These are phyloP conservation scores for Przewalskia tangutica DNA, from an alignment of 257 asterid genomes.

Conservation along the genomic window DNA sequence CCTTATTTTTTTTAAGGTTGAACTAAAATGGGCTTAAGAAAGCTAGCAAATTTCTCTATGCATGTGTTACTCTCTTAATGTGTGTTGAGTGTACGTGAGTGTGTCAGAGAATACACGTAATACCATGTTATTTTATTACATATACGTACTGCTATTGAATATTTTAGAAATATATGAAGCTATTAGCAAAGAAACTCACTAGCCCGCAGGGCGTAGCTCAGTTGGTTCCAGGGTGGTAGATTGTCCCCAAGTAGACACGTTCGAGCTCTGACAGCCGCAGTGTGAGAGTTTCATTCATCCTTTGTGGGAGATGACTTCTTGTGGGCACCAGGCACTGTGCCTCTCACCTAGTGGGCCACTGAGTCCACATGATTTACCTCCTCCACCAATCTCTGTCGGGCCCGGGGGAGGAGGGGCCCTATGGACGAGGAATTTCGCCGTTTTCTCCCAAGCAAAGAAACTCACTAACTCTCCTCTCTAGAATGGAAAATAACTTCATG, in stretches of 20 bases:
- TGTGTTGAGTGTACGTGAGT: neutral
- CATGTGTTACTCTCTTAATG: slow-evolving; percentile 2
- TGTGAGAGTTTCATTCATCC: too few relatives aligned
- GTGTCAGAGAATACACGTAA: slow-evolving; percentile 7
- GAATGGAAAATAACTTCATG: neutral
- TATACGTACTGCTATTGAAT: neutral
- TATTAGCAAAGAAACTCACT: neutral
- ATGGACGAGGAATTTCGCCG: too few relatives aligned
- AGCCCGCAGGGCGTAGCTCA: too few relatives aligned
- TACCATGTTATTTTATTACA: neutral
- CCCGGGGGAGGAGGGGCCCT: too few relatives aligned
- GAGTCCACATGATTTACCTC: too few relatives aligned
- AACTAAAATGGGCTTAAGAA: neutral
- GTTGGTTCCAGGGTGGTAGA: too few relatives aligned
- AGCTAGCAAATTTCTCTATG: neutral
- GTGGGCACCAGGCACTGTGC: too few relatives aligned
- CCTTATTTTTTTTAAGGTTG: neutral
- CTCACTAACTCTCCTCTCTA: neutral
- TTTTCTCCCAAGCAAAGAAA: neutral
- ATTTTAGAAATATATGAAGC: neutral
- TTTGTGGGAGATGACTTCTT: too few relatives aligned
- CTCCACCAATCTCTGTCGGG: too few relatives aligned
- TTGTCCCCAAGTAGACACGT: too few relatives aligned
- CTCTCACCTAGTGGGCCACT: too few relatives aligned
- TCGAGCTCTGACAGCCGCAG: too few relatives aligned